Evolutionary conservation across 345 rosid genomes (phyloP), one percentile per base, ranked within the genome.

Genomic region (Acer negundo): DNA sequence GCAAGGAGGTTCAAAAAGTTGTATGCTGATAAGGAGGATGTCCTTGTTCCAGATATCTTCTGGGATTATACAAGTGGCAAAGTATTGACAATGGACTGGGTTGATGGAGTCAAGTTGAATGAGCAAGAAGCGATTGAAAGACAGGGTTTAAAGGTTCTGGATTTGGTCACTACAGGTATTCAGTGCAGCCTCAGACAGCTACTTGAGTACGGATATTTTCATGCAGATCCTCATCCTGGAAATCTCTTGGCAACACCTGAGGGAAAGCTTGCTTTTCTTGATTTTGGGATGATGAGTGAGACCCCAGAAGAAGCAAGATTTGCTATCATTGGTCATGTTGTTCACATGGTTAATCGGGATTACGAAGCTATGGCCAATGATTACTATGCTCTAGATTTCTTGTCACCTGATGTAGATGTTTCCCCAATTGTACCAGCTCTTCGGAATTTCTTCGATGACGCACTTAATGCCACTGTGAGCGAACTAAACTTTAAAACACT

Each of bases 211-310:
- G 99, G 99, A 0, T 96, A 90, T 74, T 96, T 96, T 80, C 99
- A 96, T 73, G 99, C 98, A 15, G 99, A 94, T 65, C 99, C 99
- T 85, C 99, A 96, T 86, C 99, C 99, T 59, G 99, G 99, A 51
- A 96, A 96, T 77, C 97, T 96, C 70, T 82, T 96, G 87, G 99
- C 97, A 26, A 96, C 99, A 59, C 99, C 98, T 35, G 97, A 92
- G 69, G 99, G 99, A 15, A 96, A 90, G 84, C 98, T 96, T 77
- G 98, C 99, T 64, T 96, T 95, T 89, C 89, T 95, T 64, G 99
- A 95, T 80, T 95, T 93, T 83, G 98, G 99, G 35, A 95, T 95
- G 99, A 95, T 95, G 98, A 95, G 99, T 80, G 98, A 95, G 85
- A 93, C 99, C 75, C 99, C 99, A 6, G 99, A 95, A 89, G 97